Percentiles rank a stretch among this genome's conserved stretches.
Conservation (phyloP, 345 rosid genomes). For the Turnera subulata region DNA sequence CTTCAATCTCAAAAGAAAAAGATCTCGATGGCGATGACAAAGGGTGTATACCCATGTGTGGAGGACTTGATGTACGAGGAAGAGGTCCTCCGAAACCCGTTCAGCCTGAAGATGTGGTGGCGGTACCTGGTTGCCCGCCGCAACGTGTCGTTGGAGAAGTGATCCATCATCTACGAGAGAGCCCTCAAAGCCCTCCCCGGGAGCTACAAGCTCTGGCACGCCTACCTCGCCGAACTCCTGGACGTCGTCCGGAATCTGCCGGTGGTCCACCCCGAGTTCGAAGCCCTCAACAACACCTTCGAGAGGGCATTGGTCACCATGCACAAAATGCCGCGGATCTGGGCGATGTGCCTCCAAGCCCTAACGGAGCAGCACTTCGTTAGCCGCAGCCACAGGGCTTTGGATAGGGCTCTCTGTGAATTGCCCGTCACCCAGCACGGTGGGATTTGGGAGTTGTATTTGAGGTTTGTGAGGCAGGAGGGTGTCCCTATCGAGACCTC, state of each 20-base stretch:
- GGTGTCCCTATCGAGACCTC: conserved; percentile 94
- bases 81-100: conserved; percentile 80
- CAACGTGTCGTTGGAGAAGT: conserved; percentile 61
- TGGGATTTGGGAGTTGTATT: conserved; percentile 85
- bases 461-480: conserved; percentile 77
- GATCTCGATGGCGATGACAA: too few species aligned
- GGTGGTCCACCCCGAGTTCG: conserved; percentile 58
- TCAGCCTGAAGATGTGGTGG: conserved; percentile 93
- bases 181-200: conserved; percentile 87
- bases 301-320: conserved; percentile 83
- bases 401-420: conserved; percentile 84
- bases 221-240: conserved; percentile 77
- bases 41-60: conserved; percentile 80
- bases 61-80: conserved; percentile 85
- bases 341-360: conserved; percentile 76
- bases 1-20: too few species aligned
- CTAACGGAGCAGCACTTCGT: conserved; percentile 58
- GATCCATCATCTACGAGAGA: conserved; percentile 75
- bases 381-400: conserved; percentile 50
- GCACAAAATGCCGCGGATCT: conserved; percentile 94
- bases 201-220: conserved; percentile 85
- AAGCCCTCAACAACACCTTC: conserved; percentile 78
- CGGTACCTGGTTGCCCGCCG: conserved; percentile 71
- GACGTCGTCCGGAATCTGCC: conserved; percentile 67
- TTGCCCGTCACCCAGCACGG: conserved; percentile 90